phyloP scores from a whole-genome alignment of 2,329 filamentous ascomycete species.

The Phoma sp. region DNA sequence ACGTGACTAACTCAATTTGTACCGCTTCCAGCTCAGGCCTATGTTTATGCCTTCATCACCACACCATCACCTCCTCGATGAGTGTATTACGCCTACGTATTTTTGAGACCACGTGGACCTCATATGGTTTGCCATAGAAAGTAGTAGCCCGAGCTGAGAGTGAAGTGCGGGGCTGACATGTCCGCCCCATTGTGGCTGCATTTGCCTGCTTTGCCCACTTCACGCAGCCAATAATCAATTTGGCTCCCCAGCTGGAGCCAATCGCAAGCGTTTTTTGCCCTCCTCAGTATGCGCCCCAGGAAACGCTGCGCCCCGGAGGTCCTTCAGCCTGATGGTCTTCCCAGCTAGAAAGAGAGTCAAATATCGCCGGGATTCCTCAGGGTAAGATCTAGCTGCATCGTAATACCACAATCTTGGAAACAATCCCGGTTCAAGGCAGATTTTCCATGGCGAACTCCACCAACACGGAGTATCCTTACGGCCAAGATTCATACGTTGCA shows the following conservation, averaged over 20 bases:
- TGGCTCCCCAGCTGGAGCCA: background rate
- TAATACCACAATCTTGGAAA: background rate
- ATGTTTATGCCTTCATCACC: background rate
- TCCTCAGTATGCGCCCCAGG: background rate
- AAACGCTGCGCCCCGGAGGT: background rate
- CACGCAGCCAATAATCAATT: background rate
- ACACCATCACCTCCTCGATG: background rate
- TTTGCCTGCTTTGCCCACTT: background rate
- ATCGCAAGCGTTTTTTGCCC: background rate
- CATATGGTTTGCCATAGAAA: no score
- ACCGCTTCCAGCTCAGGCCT: no score
- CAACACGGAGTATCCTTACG: slow-evolving; percentile 9
- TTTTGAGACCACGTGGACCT: no score
- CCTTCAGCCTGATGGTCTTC: background rate
- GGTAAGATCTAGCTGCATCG: no score
- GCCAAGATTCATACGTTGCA: slow-evolving; percentile 11
- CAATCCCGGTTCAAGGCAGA: background rate
- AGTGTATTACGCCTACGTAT: no score
- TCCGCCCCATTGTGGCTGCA: background rate
- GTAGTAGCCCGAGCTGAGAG: no score
- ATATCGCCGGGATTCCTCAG: no score
- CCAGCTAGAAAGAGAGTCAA: no score
- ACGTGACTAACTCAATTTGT: no score
- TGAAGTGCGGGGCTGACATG: background rate
- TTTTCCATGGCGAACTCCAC: background rate